Conservation (phyloP, 1,139 yeast species). For the Meyerozyma smithsonii region DNA sequence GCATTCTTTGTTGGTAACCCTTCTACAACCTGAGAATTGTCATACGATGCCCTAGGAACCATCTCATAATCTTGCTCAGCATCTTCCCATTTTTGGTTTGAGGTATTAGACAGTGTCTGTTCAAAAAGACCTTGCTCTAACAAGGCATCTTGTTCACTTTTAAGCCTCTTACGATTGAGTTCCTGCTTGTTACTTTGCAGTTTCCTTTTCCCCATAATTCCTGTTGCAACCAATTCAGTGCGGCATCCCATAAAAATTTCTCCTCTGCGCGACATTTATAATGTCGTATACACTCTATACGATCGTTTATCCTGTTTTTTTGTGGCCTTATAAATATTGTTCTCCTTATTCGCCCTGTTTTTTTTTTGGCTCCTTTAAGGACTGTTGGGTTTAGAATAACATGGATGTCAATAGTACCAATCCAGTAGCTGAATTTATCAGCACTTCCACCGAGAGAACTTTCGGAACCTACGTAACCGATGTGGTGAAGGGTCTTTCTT, state of each 20-base stretch:
- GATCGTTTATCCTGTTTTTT: background rate
- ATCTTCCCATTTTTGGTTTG: conserved; percentile 42
- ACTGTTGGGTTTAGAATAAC: background rate
- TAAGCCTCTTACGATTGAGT: conserved; percentile 44
- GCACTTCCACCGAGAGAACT: background rate
- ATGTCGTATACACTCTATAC: background rate
- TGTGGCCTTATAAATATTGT: background rate
- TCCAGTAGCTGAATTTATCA: background rate
- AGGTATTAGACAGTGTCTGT: conserved; percentile 9
- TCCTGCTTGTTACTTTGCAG: conserved; percentile 32
- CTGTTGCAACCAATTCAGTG: background rate
- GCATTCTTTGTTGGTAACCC: conserved; percentile 75
- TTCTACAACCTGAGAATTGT: conserved; percentile 49
- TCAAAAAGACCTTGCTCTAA: conserved; percentile 22
- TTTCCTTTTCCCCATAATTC: conserved; percentile 45
- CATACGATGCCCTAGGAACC: conserved; percentile 44
- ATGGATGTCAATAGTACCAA: conserved; percentile 1
- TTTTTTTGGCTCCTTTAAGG: background rate
- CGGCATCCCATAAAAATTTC: conserved; percentile 1
- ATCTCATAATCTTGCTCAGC: conserved; percentile 69
- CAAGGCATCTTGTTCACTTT: conserved; percentile 42
- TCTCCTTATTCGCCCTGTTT: background rate
- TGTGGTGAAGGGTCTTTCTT: conserved; percentile 15
- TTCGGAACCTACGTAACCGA: conserved; percentile 3
- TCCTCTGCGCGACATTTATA: conserved; percentile 1